Evolutionary conservation across 345 rosid genomes (phyloP).

Genomic region (Moricandia moricandioides): DNA sequence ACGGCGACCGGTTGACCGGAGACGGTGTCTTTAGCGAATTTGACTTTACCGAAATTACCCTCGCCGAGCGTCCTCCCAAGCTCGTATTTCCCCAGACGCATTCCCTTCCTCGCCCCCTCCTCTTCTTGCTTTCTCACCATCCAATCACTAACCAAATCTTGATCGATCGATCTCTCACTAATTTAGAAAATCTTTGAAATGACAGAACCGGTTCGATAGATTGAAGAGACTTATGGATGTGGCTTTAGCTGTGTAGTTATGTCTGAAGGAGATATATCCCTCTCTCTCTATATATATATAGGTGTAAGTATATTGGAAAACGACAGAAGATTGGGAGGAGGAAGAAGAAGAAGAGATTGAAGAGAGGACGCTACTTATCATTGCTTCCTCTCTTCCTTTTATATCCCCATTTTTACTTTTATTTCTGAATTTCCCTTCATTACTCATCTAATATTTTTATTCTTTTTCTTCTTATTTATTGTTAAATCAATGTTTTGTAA

Average conservation of each 20-base stretch:
- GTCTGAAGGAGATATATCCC: slow-evolving; percentile 10
- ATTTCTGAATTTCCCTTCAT: background rate
- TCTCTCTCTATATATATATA: background rate
- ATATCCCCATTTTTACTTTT: background rate
- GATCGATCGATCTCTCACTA: background rate
- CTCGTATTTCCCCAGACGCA: slow-evolving; percentile 86
- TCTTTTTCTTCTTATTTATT: background rate
- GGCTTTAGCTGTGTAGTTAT: background rate
- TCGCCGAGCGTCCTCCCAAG: slow-evolving; percentile 89
- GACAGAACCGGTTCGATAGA: slow-evolving; percentile 4
- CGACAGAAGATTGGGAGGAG: slow-evolving; percentile 13
- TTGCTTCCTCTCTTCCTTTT: slow-evolving; percentile 30
- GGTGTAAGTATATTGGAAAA: background rate
- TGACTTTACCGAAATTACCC: slow-evolving; percentile 92
- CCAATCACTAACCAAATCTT: background rate
- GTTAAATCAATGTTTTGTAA: background rate
- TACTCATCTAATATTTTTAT: background rate
- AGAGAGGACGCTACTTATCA: slow-evolving; percentile 33
- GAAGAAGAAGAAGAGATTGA: slow-evolving; percentile 20
- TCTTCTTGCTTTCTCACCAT: slow-evolving; percentile 35
- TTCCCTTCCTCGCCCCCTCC: slow-evolving; percentile 43
- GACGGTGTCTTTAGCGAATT: slow-evolving; percentile 58
- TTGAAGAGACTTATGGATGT: background rate
- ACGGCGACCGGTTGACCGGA: slow-evolving; percentile 72
- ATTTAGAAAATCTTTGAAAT: background rate